Evolutionary conservation across 2,329 filamentous ascomycete species (phyloP).

Genomic region (Nigrospora osmanthi): DNA sequence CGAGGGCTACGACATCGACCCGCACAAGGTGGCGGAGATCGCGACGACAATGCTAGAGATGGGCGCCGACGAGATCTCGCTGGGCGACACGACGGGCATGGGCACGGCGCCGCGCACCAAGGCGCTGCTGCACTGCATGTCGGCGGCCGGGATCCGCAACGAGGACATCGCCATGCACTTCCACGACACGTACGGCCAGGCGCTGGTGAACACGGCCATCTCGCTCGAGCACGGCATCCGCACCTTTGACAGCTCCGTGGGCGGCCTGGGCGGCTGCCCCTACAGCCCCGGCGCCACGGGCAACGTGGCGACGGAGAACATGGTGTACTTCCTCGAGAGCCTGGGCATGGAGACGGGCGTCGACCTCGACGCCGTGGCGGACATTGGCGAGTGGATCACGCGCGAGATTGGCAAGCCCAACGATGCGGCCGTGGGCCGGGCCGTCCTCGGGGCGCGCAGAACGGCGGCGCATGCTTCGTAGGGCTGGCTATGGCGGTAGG

Average conservation of each 20-base stretch:
- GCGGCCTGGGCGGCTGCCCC: slow-evolving; percentile 60
- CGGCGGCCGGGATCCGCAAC: slow-evolving; percentile 42
- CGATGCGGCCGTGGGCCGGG: slow-evolving; percentile 24
- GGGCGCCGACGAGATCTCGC: slow-evolving; percentile 83
- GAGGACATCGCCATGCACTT: slow-evolving; percentile 60
- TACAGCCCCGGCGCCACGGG: slow-evolving; percentile 62
- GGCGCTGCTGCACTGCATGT: slow-evolving; percentile 39
- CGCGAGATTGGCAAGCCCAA: slow-evolving; percentile 37
- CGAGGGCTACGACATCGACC: slow-evolving; percentile 57
- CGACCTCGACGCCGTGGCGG: slow-evolving; percentile 42
- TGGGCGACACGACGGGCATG: slow-evolving; percentile 88
- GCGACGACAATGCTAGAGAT: slow-evolving; percentile 68
- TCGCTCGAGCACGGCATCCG: slow-evolving; percentile 55
- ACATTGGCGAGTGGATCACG: slow-evolving; percentile 53
- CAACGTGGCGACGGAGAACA: slow-evolving; percentile 42
- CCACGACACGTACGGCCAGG: slow-evolving; percentile 66
- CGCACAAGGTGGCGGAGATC: slow-evolving; percentile 56
- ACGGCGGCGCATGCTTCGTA: neutral
- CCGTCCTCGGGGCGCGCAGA: slow-evolving; percentile 20
- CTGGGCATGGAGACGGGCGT: slow-evolving; percentile 53
- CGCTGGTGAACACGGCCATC: slow-evolving; percentile 57
- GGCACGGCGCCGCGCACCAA: slow-evolving; percentile 47
- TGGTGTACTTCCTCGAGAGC: slow-evolving; percentile 41
- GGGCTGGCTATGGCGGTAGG: neutral
- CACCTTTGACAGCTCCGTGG: slow-evolving; percentile 60